phyloP scores from a whole-genome alignment of 305 asterid genomes.

The Plantago coronopus region DNA sequence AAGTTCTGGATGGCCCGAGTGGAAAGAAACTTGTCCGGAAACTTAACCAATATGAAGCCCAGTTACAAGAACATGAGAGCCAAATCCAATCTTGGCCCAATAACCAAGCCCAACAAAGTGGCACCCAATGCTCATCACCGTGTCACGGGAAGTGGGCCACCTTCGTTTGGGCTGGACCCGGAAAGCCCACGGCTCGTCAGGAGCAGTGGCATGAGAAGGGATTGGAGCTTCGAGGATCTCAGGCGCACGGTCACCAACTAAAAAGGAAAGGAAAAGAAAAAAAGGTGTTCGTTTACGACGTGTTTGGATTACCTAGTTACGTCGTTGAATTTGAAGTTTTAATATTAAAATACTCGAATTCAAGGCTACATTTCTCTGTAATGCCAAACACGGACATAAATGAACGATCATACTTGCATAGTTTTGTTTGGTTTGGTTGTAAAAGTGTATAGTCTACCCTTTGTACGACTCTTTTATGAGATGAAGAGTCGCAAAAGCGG shows the following conservation, averaged over 20 bases:
- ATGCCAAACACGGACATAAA: no score
- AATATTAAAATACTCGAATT: no score
- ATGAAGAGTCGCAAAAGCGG: no score
- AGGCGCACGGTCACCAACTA: conserved; percentile 24
- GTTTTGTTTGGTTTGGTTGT: no score
- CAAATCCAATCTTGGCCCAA: conserved; percentile 16
- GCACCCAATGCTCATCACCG: conserved; percentile 15
- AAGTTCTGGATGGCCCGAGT: conserved; percentile 18
- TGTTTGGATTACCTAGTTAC: not conserved
- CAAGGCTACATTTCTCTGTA: no score
- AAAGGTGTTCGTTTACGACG: not conserved
- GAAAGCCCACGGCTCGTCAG: conserved; percentile 34
- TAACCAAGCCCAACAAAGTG: not conserved
- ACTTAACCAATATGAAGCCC: conserved; percentile 23
- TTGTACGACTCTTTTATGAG: no score
- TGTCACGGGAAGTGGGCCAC: conserved; percentile 11
- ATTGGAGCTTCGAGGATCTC: conserved; percentile 72
- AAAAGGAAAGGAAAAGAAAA: not conserved
- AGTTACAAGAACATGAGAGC: conserved; percentile 20
- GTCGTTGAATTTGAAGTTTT: no score
- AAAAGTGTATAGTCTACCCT: no score
- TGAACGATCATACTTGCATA: no score
- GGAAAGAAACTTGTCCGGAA: conserved; percentile 38
- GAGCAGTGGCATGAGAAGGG: conserved; percentile 72
- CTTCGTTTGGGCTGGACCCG: conserved; percentile 11